Percentiles rank a stretch among this genome's conserved stretches.
These are phyloP conservation scores for Kodamaea anthophila DNA, from an alignment of 1,139 yeast species.

Conservation along the genomic window DNA sequence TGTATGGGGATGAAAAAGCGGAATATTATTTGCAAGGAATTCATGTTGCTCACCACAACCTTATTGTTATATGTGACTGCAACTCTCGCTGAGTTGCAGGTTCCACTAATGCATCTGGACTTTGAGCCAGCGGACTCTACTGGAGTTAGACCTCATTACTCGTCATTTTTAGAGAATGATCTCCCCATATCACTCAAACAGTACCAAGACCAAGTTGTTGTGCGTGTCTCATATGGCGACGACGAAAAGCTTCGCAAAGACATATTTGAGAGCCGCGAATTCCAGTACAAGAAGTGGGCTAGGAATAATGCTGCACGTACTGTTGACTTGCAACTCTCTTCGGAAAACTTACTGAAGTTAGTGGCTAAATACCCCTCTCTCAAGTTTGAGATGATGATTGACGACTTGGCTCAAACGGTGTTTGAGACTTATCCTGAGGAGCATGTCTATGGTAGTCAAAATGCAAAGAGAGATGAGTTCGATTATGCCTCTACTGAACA, in stretches of 20 bases:
- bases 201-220: conserved; percentile 46
- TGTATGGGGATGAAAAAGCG: no score
- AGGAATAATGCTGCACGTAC: conserved; percentile 18
- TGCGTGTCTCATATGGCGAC: conserved; percentile 31
- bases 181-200: conserved; percentile 45
- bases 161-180: conserved; percentile 15
- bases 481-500: conserved; percentile 17
- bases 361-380: conserved; percentile 15
- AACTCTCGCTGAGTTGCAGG: conserved; percentile 1
- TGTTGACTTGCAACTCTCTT: conserved; percentile 32
- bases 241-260: conserved; percentile 16
- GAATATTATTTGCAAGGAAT: no score
- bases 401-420: conserved; percentile 51
- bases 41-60: no score
- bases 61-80: background rate
- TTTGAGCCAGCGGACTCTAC: no score
- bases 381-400: conserved; percentile 36
- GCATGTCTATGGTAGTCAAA: conserved; percentile 7
- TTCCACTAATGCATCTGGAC: background rate
- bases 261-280: conserved; percentile 11
- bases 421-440: conserved; percentile 47
- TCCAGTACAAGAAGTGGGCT: conserved; percentile 28
- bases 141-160: conserved; percentile 21
- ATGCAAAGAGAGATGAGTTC: conserved; percentile 6
- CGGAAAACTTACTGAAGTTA: conserved; percentile 18